Evolutionary conservation across 176 grass and related monocot genomes (phyloP).

Genomic region (Eragrostis curvula): DNA sequence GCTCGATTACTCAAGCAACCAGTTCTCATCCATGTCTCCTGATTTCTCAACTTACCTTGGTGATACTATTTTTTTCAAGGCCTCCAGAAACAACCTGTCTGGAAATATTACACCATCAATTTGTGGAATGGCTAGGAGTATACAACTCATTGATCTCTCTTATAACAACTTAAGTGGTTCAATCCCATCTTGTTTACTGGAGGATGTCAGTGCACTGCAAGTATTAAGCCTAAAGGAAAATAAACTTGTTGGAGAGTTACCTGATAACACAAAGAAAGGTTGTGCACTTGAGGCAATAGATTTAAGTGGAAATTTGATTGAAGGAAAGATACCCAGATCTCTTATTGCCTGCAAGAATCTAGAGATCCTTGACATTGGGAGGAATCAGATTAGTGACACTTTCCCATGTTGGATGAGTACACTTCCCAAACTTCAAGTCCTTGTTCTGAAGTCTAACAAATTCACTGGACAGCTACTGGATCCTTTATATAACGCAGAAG

Average conservation of each 20-base stretch:
- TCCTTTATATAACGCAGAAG: background rate
- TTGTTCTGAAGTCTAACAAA: constrained; percentile 14
- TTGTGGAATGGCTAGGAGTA: background rate
- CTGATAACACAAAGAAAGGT: background rate
- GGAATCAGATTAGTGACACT: constrained; percentile 5
- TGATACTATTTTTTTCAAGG: constrained; percentile 2
- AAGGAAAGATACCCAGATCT: constrained; percentile 13
- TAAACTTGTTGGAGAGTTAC: constrained; percentile 11
- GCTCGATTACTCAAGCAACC: constrained; percentile 18
- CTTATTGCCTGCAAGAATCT: background rate
- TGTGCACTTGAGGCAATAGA: constrained; percentile 23
- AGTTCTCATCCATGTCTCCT: constrained; percentile 4
- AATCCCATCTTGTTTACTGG: constrained; percentile 37
- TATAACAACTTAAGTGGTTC: constrained; percentile 23
- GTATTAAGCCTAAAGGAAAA: constrained; percentile 19
- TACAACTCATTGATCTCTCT: constrained; percentile 22
- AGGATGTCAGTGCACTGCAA: background rate
- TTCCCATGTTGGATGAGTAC: constrained; percentile 37
- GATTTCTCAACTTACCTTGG: constrained; percentile 38
- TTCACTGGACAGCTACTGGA: constrained; percentile 2
- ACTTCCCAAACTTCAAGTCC: constrained; percentile 28
- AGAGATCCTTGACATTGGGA: constrained; percentile 17
- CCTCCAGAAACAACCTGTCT: constrained; percentile 22
- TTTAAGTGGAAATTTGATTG: constrained; percentile 11
- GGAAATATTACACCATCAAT: constrained; percentile 15